Conservation (phyloP, 176 grass and related monocot genomes). For the Eleusine coracana region DNA sequence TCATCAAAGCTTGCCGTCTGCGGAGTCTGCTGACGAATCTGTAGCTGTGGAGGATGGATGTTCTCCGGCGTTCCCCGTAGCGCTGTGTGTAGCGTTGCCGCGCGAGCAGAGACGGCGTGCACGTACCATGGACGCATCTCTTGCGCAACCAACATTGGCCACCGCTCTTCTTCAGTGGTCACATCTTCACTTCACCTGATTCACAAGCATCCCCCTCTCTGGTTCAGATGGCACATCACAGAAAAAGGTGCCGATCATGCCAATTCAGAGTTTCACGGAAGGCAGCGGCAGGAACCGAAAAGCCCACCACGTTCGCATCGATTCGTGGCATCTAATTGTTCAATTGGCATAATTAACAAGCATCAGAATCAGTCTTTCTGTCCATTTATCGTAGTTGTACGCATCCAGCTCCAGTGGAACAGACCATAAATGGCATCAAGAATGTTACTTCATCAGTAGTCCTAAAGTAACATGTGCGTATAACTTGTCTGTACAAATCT, state of each 20-base stretch:
- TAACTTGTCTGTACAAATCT: conserved; percentile 50
- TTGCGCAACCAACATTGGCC: neutral
- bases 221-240: conserved; percentile 39
- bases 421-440: neutral
- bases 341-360: neutral
- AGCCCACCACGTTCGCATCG: neutral
- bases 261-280: neutral
- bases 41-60: no score
- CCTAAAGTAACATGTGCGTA: conserved; percentile 40
- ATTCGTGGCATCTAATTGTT: neutral
- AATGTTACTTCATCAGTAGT: conserved; percentile 35
- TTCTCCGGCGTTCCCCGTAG: neutral
- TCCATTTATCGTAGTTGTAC: neutral
- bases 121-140: neutral
- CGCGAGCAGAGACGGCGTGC: neutral
- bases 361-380: neutral
- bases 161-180: neutral
- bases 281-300: neutral
- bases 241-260: neutral
- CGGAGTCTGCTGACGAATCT: no score
- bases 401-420: neutral
- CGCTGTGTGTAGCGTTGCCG: neutral
- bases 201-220: neutral
- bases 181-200: conserved; percentile 3
- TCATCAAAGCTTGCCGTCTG: neutral